Percentiles rank a stretch among this genome's conserved stretches.
phyloP scores from a whole-genome alignment of 192 early-diverging fungal species.

The Globomyces pollinis-pini region DNA sequence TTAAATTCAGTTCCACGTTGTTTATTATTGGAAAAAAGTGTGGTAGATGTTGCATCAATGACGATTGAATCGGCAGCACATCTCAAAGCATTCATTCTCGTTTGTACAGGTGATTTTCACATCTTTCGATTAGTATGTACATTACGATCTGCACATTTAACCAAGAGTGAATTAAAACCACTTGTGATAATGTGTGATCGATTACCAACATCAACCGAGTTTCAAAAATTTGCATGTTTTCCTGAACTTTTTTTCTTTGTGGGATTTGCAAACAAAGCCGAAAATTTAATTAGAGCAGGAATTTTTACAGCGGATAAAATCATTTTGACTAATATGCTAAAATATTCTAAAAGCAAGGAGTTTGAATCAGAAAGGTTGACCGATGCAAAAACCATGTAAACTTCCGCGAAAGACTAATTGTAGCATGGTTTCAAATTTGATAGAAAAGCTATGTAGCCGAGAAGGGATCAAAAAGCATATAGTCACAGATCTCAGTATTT shows the following conservation, averaged over 20 bases:
- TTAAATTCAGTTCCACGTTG: conserved; percentile 14
- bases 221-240: conserved; percentile 21
- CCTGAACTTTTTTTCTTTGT: conserved; percentile 29
- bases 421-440: background rate
- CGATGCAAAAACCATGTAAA: background rate
- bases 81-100: conserved; percentile 23
- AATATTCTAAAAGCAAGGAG: background rate
- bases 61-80: conserved; percentile 2
- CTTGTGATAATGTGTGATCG: conserved; percentile 25
- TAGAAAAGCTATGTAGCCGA: background rate
- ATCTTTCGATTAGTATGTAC: conserved; percentile 37
- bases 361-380: background rate
- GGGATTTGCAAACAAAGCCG: conserved; percentile 27
- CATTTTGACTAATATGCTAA: background rate
- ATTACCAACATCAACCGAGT: conserved; percentile 24
- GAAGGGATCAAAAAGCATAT: background rate
- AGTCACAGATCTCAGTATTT: background rate
- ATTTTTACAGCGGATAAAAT: conserved; percentile 18
- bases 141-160: conserved; percentile 25
- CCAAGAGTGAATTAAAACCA: conserved; percentile 18
- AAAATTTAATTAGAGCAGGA: conserved; percentile 21
- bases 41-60: background rate
- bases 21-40: conserved; percentile 8
- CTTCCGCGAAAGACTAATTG: background rate
- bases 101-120: conserved; percentile 28